phyloP scores from a whole-genome alignment of 345 rosid genomes.

The Eucalyptus regnans region DNA sequence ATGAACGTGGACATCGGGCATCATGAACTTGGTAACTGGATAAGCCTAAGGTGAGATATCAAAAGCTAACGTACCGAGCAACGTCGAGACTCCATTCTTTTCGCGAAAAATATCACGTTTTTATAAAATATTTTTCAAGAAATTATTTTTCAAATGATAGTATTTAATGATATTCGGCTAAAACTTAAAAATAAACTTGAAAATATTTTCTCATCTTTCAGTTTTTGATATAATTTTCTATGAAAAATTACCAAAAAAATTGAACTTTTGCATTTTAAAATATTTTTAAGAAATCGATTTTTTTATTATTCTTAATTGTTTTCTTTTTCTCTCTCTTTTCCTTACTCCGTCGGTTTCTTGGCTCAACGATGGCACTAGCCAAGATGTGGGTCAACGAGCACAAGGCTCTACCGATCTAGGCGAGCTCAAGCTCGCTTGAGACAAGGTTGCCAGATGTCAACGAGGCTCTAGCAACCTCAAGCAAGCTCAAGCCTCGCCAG shows the following conservation, averaged over 20 bases:
- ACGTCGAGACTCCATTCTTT: accelerated
- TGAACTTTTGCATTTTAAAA: accelerated
- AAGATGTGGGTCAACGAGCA: no score
- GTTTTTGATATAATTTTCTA: accelerated
- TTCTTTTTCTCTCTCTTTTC: no score
- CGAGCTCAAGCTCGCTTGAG: no score
- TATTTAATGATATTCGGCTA: accelerated
- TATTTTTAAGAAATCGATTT: no score
- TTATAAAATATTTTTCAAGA: accelerated
- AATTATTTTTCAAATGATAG: no score
- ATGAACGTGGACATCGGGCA: neutral
- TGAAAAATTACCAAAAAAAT: accelerated
- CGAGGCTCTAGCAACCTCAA: no score
- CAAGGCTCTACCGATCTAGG: accelerated
- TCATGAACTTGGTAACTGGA: neutral
- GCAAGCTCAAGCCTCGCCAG: accelerated
- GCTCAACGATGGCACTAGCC: accelerated
- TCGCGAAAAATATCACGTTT: accelerated
- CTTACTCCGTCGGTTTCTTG: accelerated
- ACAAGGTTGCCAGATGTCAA: accelerated
- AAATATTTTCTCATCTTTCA: no score
- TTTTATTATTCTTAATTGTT: no score
- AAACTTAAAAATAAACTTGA: no score
- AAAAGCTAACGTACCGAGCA: neutral
- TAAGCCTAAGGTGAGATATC: neutral